These are phyloP conservation scores for Sphaceloma murrayae DNA, from an alignment of 2,329 filamentous ascomycete genomes.

Conservation along the genomic window DNA sequence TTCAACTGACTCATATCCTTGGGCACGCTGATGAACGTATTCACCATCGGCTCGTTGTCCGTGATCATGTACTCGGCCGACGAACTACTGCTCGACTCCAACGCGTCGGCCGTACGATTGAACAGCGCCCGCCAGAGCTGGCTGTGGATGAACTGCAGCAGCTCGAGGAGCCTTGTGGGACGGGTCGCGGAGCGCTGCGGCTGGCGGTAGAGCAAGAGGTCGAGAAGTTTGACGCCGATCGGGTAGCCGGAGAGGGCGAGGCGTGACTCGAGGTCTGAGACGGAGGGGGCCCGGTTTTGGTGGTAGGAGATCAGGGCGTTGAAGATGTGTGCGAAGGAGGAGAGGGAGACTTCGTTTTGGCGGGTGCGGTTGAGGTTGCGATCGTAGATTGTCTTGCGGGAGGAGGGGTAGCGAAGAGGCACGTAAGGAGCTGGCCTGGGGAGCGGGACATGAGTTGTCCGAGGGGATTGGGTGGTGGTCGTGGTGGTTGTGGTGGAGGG, in stretches of 20 bases:
- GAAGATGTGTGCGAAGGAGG: constrained; percentile 93
- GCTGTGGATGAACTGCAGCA: constrained; percentile 92
- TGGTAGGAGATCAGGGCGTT: constrained; percentile 95
- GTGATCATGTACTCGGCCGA: constrained; percentile 98
- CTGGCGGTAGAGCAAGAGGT: constrained; percentile 83
- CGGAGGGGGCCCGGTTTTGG: constrained; percentile 79
- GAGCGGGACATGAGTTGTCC: constrained; percentile 22
- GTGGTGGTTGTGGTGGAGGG: not conserved
- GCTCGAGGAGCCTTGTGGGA: constrained; percentile 76
- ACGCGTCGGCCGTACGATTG: constrained; percentile 75
- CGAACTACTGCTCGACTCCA: constrained; percentile 79
- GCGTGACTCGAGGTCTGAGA: constrained; percentile 69
- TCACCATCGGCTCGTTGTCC: constrained; percentile 94
- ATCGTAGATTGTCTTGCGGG: constrained; percentile 96
- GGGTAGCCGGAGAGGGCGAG: constrained; percentile 58
- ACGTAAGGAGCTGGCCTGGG: constrained; percentile 28
- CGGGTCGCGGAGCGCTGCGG: constrained; percentile 56
- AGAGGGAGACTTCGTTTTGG: constrained; percentile 79
- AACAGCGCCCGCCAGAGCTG: constrained; percentile 90
- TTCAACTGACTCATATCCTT: constrained; percentile 95
- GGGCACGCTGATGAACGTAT: constrained; percentile 85
- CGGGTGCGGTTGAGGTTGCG: constrained; percentile 83
- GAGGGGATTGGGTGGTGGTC: constrained; percentile 9
- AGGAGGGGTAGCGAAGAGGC: constrained; percentile 78
- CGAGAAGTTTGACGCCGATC: constrained; percentile 85